Evolutionary conservation across 2,329 filamentous ascomycete species (phyloP).

Genomic region (Phialophora chinensis): DNA sequence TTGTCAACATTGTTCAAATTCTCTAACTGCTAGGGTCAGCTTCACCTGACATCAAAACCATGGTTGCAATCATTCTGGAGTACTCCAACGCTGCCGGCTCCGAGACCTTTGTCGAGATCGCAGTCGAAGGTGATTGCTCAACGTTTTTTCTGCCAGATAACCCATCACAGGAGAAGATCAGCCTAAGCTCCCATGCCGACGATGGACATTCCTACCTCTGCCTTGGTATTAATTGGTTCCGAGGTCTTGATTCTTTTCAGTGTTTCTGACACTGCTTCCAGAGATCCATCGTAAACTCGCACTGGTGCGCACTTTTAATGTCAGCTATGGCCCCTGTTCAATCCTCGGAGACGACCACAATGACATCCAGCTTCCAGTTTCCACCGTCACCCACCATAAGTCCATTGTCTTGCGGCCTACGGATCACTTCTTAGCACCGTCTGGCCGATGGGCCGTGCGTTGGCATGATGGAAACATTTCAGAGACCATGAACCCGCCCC

Average conservation of each 20-base stretch:
- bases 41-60: neutral
- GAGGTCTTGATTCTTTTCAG: neutral
- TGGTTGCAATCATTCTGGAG: slow-evolving; percentile 18
- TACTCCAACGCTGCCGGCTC: slow-evolving; percentile 13
- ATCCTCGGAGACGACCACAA: slow-evolving; percentile 13
- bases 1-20: too few relatives aligned
- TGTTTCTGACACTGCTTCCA: slow-evolving; percentile 17
- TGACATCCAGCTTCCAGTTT: slow-evolving; percentile 27
- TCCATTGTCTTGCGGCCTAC: slow-evolving; percentile 28
- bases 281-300: slow-evolving; percentile 22
- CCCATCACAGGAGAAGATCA: slow-evolving; percentile 4
- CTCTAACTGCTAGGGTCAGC: neutral
- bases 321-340: slow-evolving; percentile 8
- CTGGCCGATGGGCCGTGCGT: slow-evolving; percentile 26
- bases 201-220: slow-evolving; percentile 25
- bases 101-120: slow-evolving; percentile 3
- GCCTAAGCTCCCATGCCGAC: slow-evolving; percentile 9
- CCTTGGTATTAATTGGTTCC: slow-evolving; percentile 21
- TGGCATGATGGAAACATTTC: slow-evolving; percentile 21
- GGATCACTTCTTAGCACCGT: slow-evolving; percentile 25
- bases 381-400: slow-evolving; percentile 14
- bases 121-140: slow-evolving; percentile 6
- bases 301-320: slow-evolving; percentile 24
- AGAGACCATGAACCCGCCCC: slow-evolving; percentile 28
- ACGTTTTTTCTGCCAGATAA: slow-evolving; percentile 20